Evolutionary conservation across 2,329 filamentous ascomycete species (phyloP).

Genomic region (Ceratocystis huliohia): DNA sequence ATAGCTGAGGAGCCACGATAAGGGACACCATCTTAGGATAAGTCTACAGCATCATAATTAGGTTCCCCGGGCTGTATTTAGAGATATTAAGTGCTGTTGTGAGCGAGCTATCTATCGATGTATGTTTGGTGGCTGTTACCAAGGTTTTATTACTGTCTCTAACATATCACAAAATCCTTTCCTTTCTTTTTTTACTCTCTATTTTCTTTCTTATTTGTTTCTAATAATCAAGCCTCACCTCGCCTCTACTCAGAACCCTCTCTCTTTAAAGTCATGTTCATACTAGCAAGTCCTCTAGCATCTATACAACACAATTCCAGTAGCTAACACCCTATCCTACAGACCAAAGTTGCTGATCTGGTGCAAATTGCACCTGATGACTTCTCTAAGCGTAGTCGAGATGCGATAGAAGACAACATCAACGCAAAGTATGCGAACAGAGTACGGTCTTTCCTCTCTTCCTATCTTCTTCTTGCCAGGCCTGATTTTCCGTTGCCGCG

Average conservation of each 20-base stretch:
- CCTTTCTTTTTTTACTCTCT: neutral
- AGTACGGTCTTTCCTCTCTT: conserved; percentile 31
- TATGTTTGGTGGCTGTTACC: no score
- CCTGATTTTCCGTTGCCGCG: no score
- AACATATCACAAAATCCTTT: neutral
- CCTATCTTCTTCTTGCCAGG: neutral
- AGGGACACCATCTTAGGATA: no score
- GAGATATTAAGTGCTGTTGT: no score
- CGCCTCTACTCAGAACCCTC: neutral
- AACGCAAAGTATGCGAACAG: conserved; percentile 96
- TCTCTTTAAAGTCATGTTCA: conserved; percentile 33
- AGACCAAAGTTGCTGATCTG: conserved; percentile 91
- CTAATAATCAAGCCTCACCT: neutral
- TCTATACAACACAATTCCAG: neutral
- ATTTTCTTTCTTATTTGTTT: conserved; percentile 3
- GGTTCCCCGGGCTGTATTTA: no score
- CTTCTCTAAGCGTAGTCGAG: conserved; percentile 67
- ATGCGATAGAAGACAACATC: conserved; percentile 91
- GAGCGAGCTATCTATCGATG: no score
- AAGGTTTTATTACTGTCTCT: neutral
- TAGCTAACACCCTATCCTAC: conserved; percentile 11
- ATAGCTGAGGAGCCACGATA: neutral
- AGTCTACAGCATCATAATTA: no score
- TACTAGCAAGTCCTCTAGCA: conserved; percentile 32
- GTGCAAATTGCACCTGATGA: conserved; percentile 85